Percentiles rank a stretch among this genome's conserved stretches.
Conservation (phyloP, 129 eudicot genomes). For the Flaveria ramosissima region DNA sequence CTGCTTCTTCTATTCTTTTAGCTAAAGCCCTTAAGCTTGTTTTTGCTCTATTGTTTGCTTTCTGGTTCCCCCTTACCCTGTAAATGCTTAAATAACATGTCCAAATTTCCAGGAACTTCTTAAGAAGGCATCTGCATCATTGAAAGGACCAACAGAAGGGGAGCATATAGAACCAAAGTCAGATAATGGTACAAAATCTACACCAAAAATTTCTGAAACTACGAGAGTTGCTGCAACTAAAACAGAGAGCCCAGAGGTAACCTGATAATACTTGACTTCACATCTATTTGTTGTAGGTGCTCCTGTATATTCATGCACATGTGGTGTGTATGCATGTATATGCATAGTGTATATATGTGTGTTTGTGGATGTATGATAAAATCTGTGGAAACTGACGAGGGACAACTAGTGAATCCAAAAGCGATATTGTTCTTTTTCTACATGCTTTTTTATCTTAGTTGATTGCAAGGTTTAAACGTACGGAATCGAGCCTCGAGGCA, state of each 20-base stretch:
- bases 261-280: constrained; percentile 4
- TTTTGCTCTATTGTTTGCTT: not conserved
- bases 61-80: not conserved
- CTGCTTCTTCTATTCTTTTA: not conserved
- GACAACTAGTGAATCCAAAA: not conserved
- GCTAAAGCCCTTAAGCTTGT: not conserved
- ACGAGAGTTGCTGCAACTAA: constrained; percentile 44
- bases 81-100: constrained; percentile 6
- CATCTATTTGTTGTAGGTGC: not conserved
- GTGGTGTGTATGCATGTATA: not conserved
- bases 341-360: not conserved
- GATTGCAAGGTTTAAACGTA: not conserved
- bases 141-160: constrained; percentile 41
- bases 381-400: not conserved
- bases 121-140: constrained; percentile 62
- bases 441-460: not conserved
- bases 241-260: constrained; percentile 53
- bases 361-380: not conserved
- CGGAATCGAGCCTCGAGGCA: no score
- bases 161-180: constrained; percentile 43
- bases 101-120: constrained; percentile 56
- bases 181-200: constrained; percentile 34
- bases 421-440: not conserved
- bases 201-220: constrained; percentile 47
- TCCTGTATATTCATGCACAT: not conserved